Evolutionary conservation across 257 asterid species (phyloP).

Genomic region (Penstemon barbatus): DNA sequence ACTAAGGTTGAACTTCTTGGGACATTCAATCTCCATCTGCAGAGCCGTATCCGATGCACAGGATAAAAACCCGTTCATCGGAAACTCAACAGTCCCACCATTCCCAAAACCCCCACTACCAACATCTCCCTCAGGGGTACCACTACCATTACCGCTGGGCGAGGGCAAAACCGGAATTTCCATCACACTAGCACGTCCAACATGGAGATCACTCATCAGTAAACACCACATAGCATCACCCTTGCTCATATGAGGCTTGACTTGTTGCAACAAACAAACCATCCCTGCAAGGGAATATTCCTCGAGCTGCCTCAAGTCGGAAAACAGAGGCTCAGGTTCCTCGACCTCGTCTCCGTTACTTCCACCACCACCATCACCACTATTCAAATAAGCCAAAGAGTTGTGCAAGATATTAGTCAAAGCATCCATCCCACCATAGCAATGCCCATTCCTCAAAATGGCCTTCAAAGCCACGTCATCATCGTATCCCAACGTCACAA

Average conservation of each 20-base stretch:
- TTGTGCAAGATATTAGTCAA: constrained; percentile 74
- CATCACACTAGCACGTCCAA: constrained; percentile 86
- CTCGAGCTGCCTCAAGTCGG: constrained; percentile 74
- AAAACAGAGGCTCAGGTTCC: constrained; percentile 42
- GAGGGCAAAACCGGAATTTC: constrained; percentile 71
- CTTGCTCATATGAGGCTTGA: constrained; percentile 74
- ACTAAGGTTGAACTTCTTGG: constrained; percentile 83
- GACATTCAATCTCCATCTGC: constrained; percentile 84
- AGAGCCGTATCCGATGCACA: constrained; percentile 59
- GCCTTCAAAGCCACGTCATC: constrained; percentile 78
- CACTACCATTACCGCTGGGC: constrained; percentile 31
- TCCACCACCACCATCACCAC: constrained; percentile 29
- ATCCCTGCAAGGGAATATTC: constrained; percentile 80
- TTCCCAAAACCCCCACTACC: constrained; percentile 67
- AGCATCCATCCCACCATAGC: constrained; percentile 91
- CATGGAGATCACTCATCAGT: constrained; percentile 84
- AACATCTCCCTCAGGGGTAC: constrained; percentile 40
- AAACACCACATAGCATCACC: constrained; percentile 98
- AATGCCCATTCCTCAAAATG: constrained; percentile 67
- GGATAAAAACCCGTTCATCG: constrained; percentile 52
- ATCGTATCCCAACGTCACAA: constrained; percentile 62
- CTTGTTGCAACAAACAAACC: constrained; percentile 85
- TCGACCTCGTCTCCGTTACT: constrained; percentile 27
- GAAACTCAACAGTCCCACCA: constrained; percentile 63
- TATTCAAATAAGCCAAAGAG: constrained; percentile 65